Conservation (phyloP, 306 rosid species). For the Ormosia emarginata region DNA sequence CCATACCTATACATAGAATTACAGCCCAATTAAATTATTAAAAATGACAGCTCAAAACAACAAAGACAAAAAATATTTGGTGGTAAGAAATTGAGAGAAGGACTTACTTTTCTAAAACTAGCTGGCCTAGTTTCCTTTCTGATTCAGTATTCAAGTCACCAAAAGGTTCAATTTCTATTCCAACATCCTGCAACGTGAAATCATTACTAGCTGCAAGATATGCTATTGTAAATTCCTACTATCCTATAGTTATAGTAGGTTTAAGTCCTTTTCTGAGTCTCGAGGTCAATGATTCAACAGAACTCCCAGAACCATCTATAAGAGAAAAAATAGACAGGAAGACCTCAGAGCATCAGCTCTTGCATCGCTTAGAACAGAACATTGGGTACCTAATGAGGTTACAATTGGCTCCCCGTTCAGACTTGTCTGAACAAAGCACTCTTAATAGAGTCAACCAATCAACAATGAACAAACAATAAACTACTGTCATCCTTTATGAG, state of each 20-base stretch:
- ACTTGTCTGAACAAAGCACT: not conserved
- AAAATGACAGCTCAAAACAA: not conserved
- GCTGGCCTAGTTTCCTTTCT: slow-evolving; percentile 82
- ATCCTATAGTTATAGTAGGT: not conserved
- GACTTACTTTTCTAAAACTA: slow-evolving; percentile 77
- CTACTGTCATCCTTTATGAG: not conserved
- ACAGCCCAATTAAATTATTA: not conserved
- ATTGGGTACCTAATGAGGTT: not conserved
- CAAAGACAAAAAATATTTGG: not conserved
- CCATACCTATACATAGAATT: slow-evolving; percentile 53
- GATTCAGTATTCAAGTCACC: slow-evolving; percentile 90
- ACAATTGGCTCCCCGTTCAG: not conserved
- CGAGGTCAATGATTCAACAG: not conserved
- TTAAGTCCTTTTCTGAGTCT: not conserved
- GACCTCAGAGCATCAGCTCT: not conserved
- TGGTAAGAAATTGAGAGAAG: not conserved
- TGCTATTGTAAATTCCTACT: not conserved
- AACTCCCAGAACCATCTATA: not conserved
- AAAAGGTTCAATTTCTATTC: slow-evolving; percentile 75
- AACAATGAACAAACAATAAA: not conserved
- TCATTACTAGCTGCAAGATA: slow-evolving; percentile 12
- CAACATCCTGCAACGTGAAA: slow-evolving; percentile 65
- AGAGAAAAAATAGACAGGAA: not conserved
- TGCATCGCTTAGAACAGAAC: not conserved
- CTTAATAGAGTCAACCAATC: not conserved